Evolutionary conservation across 108 stramenopile genomes (phyloP).

Genomic region (Skeletonema menzelii): DNA sequence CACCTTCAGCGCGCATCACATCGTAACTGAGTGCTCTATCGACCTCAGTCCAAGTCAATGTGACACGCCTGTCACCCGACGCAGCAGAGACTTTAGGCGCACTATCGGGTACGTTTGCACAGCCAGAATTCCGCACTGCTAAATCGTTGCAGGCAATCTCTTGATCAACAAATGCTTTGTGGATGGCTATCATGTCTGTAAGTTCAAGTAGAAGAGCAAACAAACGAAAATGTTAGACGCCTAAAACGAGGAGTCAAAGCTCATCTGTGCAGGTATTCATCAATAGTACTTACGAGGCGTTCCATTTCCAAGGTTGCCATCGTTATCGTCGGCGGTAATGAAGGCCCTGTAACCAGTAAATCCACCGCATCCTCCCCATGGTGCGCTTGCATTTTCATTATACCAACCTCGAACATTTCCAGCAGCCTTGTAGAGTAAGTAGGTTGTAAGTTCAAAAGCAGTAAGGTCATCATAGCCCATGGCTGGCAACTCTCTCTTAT

Average conservation of each 20-base stretch:
- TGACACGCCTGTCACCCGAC: conserved; percentile 12
- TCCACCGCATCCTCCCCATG: conserved; percentile 20
- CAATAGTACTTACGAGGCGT: conserved; percentile 17
- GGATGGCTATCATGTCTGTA: conserved; percentile 10
- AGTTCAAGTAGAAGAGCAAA: background rate
- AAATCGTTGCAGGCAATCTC: conserved; percentile 26
- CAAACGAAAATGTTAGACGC: background rate
- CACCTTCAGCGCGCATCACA: conserved; percentile 28
- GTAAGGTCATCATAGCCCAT: conserved; percentile 30
- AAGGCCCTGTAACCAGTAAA: conserved; percentile 24
- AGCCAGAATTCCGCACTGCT: conserved; percentile 10
- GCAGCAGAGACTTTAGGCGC: conserved; percentile 3
- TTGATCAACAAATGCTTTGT: conserved; percentile 7
- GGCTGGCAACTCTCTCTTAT: conserved; percentile 11
- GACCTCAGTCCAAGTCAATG: conserved; percentile 14
- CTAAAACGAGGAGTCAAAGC: background rate
- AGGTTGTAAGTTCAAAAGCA: conserved; percentile 19
- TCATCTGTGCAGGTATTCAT: background rate
- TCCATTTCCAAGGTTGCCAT: conserved; percentile 27
- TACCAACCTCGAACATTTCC: conserved; percentile 26
- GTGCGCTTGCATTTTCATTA: background rate
- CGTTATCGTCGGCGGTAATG: conserved; percentile 26
- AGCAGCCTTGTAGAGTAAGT: conserved; percentile 25
- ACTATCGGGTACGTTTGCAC: background rate
- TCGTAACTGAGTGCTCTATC: conserved; percentile 13